phyloP scores from a whole-genome alignment of 1,284 basidiomycete genomes.

The Apiotrichum gracile region DNA sequence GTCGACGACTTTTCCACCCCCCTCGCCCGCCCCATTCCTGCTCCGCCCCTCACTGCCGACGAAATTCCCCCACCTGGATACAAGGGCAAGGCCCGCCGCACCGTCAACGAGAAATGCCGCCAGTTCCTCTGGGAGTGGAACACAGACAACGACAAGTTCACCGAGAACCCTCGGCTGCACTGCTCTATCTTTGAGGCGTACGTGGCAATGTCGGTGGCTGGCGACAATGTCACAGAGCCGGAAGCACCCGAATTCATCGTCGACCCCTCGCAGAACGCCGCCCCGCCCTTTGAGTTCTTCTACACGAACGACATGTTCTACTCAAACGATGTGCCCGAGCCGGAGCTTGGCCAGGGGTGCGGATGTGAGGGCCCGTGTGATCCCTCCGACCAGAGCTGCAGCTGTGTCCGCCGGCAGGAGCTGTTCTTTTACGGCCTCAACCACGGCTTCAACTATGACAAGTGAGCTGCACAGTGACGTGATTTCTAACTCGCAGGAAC shows the following conservation, averaged over 20 bases:
- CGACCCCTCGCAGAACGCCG: constrained; percentile 59
- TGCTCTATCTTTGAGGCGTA: constrained; percentile 55
- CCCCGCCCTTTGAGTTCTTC: constrained; percentile 46
- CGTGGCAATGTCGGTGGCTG: constrained; percentile 55
- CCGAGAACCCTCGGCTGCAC: constrained; percentile 22
- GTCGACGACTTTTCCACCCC: background rate
- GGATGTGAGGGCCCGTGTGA: constrained; percentile 67
- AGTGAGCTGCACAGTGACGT: constrained; percentile 8
- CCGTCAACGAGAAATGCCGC: background rate
- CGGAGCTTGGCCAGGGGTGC: constrained; percentile 63
- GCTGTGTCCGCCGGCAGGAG: constrained; percentile 60
- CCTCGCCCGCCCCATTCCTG: background rate
- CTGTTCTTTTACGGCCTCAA: constrained; percentile 43
- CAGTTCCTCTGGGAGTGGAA: constrained; percentile 1
- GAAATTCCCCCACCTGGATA: background rate
- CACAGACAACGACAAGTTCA: background rate
- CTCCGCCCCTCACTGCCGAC: background rate
- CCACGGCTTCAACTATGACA: constrained; percentile 63
- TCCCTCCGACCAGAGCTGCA: constrained; percentile 61
- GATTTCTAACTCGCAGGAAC: background rate
- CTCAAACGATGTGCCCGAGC: constrained; percentile 59
- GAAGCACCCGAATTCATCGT: constrained; percentile 61
- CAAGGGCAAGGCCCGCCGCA: background rate
- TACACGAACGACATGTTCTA: constrained; percentile 57
- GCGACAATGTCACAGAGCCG: constrained; percentile 54